Conservation (phyloP, 306 rosid genomes). For the Inga leiocalycina region DNA sequence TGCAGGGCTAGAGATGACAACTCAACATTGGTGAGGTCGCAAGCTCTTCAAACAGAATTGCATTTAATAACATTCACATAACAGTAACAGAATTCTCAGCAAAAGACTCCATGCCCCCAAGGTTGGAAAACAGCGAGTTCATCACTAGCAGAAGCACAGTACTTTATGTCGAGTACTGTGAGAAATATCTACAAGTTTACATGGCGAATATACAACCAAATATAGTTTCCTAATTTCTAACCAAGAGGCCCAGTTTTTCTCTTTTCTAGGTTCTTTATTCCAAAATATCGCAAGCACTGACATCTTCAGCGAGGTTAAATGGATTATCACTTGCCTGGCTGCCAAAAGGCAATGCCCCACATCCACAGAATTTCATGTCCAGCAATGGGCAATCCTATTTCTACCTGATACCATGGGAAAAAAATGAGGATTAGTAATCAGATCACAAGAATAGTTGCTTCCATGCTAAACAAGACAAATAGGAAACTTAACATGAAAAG, state of each 20-base stretch:
- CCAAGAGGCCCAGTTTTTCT: conserved; percentile 33
- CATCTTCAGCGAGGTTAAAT: conserved; percentile 39
- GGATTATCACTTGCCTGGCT: conserved; percentile 43
- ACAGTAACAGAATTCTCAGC: conserved; percentile 6
- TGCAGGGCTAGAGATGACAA: neutral
- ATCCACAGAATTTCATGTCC: conserved; percentile 42
- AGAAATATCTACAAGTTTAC: conserved; percentile 45
- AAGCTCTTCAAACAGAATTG: neutral
- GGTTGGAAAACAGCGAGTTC: conserved; percentile 9
- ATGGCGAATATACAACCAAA: conserved; percentile 48
- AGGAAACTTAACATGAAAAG: neutral
- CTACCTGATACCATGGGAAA: conserved; percentile 49
- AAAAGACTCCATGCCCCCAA: neutral
- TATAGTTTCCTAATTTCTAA: conserved; percentile 36
- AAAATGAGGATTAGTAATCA: neutral
- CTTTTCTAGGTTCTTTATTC: conserved; percentile 47
- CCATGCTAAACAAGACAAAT: neutral
- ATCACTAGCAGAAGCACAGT: conserved; percentile 19
- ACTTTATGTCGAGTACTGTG: conserved; percentile 24
- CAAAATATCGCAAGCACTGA: conserved; percentile 40
- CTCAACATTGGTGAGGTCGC: neutral
- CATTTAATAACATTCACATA: conserved; percentile 8
- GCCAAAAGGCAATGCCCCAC: conserved; percentile 37
- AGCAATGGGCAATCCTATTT: conserved; percentile 44
- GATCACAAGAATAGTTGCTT: conserved; percentile 7